Base-by-base conservation (phyloP, 176 grass and related monocot genomes). In the Lolium multiflorum region DNA sequence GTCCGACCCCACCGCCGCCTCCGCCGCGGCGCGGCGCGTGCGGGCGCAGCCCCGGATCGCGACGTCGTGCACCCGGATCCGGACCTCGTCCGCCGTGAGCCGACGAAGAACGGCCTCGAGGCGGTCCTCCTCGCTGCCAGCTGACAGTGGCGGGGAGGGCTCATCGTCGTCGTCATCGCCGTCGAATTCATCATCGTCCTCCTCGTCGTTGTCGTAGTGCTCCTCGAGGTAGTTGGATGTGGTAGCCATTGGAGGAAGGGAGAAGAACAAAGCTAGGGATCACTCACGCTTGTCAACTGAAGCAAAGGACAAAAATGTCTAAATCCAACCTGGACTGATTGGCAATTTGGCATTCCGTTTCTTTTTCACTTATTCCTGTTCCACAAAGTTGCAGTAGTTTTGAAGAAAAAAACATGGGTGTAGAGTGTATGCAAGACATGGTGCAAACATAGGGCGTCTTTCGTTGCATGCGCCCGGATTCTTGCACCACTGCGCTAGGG, bases 51-150 rank as follows among this genome's bases (percentile, higher is more conserved):
- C 93, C 63, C 88, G 85, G 75, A 98, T 98, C 82, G 82, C 74
- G 59, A 98, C 91, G 22, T 86, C 78, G 71, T 89, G 91, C 85
- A 98, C 95, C 62, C 84, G 91, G 85, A 98, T 91, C 74, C 89
- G 87, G 28, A 93, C 91, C 18, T 94, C 89, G 2, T 88, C 91
- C 8, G 71, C 79, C 11, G 95, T 91, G 60, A 98, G 91, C 11
- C 95, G 93, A 4, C 76, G 91, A 15, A 95, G 81, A 12, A 94
- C 72, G 64, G 90, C 76, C 73, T 89, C 50, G 24, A 81, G 85
- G 63, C 90, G 74, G 11, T 85, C 80, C 77, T 85, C 83, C 10
- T 84, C 86, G 74, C 57, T 38, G 66, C 58, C 74, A 9, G 21
- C 68, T 15, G 35, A 59, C 3, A 50, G 57, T 17, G 48, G 22